These are phyloP conservation scores for Geranomyces michiganensis DNA, from an alignment of 192 early-diverging fungal species.

Conservation along the genomic window DNA sequence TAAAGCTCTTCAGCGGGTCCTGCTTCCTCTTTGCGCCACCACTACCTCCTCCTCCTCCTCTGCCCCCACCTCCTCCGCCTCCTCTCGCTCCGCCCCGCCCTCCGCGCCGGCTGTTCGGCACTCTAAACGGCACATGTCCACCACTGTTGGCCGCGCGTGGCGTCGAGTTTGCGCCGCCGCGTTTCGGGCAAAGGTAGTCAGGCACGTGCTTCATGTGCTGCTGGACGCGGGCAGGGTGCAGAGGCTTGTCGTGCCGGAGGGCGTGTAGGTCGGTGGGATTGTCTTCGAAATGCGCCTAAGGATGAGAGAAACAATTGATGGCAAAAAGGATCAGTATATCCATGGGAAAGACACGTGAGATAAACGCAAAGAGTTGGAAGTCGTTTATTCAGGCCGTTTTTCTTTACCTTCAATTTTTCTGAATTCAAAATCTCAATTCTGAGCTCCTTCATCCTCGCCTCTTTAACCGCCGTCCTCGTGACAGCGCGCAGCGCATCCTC, in stretches of 20 bases:
- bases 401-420: conserved; percentile 87
- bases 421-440: conserved; percentile 94
- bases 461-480: conserved; percentile 74
- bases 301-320: not conserved
- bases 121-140: conserved; percentile 40
- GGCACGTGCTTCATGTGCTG: conserved; percentile 93
- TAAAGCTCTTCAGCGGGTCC: conserved; percentile 44
- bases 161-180: conserved; percentile 15
- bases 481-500: conserved; percentile 83
- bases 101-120: conserved; percentile 20
- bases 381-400: no score
- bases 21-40: conserved; percentile 16
- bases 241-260: conserved; percentile 85
- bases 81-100: conserved; percentile 24
- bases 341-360: no score
- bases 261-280: conserved; percentile 91
- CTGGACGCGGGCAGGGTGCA: conserved; percentile 82
- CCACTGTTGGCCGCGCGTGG: not conserved
- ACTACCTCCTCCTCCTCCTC: conserved; percentile 13
- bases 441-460: conserved; percentile 93
- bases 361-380: not conserved
- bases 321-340: no score
- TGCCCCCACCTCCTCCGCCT: conserved; percentile 26
- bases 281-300: conserved; percentile 89
- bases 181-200: conserved; percentile 86